phyloP scores from a whole-genome alignment of 805 yeast species.

The Isabelozyma gotoi region DNA sequence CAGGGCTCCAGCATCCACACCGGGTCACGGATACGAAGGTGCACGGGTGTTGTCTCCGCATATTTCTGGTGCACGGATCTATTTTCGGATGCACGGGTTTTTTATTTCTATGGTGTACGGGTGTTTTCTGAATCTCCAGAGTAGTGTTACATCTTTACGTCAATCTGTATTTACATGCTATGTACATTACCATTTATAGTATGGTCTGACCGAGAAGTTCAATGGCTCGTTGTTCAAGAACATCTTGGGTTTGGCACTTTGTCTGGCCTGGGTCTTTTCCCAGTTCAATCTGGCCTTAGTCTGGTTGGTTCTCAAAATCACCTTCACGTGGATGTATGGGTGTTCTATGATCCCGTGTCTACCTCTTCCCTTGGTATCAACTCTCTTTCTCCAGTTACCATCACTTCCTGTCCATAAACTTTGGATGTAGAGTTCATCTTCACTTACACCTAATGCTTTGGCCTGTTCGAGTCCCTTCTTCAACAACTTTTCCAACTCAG shows the following conservation, averaged over 20 bases:
- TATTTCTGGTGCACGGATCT: too few relatives aligned
- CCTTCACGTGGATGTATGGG: slow-evolving; percentile 77
- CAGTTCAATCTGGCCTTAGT: slow-evolving; percentile 60
- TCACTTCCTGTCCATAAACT: slow-evolving; percentile 93
- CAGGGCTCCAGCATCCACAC: background rate
- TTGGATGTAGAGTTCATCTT: slow-evolving; percentile 65
- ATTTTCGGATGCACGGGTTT: background rate
- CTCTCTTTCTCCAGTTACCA: slow-evolving; percentile 67
- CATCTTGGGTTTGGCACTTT: slow-evolving; percentile 52
- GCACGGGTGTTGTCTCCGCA: too few relatives aligned
- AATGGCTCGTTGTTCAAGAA: slow-evolving; percentile 45
- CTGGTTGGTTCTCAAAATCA: slow-evolving; percentile 66
- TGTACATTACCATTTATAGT: slow-evolving; percentile 37
- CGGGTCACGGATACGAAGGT: background rate
- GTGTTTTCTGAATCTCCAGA: background rate
- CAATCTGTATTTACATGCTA: background rate
- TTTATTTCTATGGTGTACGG: background rate
- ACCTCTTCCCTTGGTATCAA: slow-evolving; percentile 88
- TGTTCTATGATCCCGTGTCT: slow-evolving; percentile 77
- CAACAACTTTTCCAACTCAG: slow-evolving; percentile 75
- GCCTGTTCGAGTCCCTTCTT: slow-evolving; percentile 74
- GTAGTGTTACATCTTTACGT: too few relatives aligned
- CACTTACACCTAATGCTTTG: slow-evolving; percentile 53
- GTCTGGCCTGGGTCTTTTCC: slow-evolving; percentile 53
- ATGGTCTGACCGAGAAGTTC: slow-evolving; percentile 41